A percentile compares a stretch with the other conserved stretches of the same genome.
phyloP scores from a whole-genome alignment of 306 rosid species.

The Citrullus colocynthis region DNA sequence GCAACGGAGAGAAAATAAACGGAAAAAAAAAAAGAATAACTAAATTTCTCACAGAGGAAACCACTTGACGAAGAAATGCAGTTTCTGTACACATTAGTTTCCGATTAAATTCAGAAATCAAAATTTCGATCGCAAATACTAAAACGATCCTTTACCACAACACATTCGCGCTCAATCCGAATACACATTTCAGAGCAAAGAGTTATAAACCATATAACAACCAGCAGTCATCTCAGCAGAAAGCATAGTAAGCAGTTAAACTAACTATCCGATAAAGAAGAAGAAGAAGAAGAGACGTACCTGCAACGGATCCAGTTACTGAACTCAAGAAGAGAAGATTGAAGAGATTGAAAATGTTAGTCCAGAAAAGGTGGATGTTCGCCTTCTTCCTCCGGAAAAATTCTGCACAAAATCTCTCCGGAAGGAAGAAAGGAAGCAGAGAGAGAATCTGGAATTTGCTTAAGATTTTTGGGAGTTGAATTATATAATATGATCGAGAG shows the following conservation, averaged over 20 bases:
- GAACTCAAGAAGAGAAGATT: neutral
- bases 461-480: slow-evolving; percentile 13
- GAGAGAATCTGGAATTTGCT: slow-evolving; percentile 14
- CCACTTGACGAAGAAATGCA: neutral
- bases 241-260: neutral
- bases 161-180: neutral
- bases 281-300: neutral
- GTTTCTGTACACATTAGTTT: neutral
- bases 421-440: neutral
- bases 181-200: neutral
- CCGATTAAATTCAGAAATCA: neutral
- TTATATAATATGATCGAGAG: neutral
- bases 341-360: neutral
- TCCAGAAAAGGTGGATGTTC: neutral
- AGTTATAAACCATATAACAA: neutral
- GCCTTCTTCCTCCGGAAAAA: neutral
- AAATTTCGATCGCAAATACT: neutral
- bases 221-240: neutral
- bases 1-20: neutral
- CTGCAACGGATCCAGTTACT: neutral
- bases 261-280: neutral
- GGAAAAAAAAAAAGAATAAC: neutral
- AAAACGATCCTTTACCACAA: neutral
- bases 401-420: neutral
- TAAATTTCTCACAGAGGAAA: neutral